Evolutionary conservation across 768 basidiomycete species (phyloP).

Genomic region (Boletus edulis): DNA sequence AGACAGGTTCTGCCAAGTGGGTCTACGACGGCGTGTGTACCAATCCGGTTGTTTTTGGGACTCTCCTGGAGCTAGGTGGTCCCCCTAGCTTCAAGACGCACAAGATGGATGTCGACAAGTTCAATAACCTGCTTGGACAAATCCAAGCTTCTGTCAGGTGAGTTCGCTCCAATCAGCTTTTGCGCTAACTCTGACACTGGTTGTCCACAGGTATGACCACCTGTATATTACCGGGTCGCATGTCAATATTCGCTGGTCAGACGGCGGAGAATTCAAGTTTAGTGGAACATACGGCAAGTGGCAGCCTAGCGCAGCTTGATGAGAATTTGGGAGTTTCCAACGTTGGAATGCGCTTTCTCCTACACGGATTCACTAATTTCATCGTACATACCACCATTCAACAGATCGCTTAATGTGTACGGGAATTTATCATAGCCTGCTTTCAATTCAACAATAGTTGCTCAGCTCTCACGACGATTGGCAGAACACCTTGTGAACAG

Average conservation of each 20-base stretch:
- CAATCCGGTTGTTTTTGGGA: slow-evolving; percentile 47
- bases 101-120: slow-evolving; percentile 39
- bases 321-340: background rate
- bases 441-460: slow-evolving; percentile 8
- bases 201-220: slow-evolving; percentile 34
- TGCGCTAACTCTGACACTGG: background rate
- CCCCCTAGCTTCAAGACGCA: slow-evolving; percentile 51
- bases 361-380: background rate
- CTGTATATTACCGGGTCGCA: slow-evolving; percentile 40
- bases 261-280: slow-evolving; percentile 55
- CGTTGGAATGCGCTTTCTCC: background rate
- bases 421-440: background rate
- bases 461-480: slow-evolving; percentile 21
- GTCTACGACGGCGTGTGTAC: slow-evolving; percentile 51
- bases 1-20: slow-evolving; percentile 45
- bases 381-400: background rate
- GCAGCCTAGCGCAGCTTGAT: background rate
- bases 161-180: background rate
- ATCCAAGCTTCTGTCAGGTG: slow-evolving; percentile 39
- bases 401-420: background rate
- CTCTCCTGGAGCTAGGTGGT: slow-evolving; percentile 39
- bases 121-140: slow-evolving; percentile 33
- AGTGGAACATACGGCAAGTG: slow-evolving; percentile 46
- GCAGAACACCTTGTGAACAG: slow-evolving; percentile 22
- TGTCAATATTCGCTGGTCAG: slow-evolving; percentile 45